These are phyloP conservation scores for Withania somnifera DNA, from an alignment of 305 asterid genomes.

Conservation along the genomic window DNA sequence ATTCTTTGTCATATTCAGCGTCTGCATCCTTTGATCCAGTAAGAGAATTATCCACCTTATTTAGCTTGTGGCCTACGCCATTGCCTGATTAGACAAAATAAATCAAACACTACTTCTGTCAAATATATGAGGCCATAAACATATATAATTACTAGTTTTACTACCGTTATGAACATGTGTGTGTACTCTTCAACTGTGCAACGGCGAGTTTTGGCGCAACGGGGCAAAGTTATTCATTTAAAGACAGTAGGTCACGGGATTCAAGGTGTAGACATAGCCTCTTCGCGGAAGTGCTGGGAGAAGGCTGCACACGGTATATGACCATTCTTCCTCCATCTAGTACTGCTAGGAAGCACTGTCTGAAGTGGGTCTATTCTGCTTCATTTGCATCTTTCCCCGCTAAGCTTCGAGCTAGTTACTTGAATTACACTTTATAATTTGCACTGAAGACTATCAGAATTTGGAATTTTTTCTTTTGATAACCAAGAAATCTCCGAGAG, in stretches of 20 bases:
- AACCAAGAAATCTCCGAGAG: neutral
- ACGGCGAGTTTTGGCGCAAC: no score
- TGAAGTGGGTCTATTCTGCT: neutral
- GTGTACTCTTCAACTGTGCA: neutral
- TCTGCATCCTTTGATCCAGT: constrained; percentile 9
- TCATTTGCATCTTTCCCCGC: neutral
- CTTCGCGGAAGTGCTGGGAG: neutral
- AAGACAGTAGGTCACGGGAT: neutral
- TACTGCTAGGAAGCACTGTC: neutral
- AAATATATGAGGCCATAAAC: neutral
- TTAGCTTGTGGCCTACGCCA: neutral
- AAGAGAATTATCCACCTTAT: neutral
- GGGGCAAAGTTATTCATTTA: no score
- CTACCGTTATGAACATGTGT: neutral
- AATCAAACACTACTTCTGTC: neutral
- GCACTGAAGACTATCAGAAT: neutral
- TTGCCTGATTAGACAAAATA: neutral
- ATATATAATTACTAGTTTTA: neutral
- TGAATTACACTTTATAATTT: neutral
- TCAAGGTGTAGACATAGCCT: neutral
- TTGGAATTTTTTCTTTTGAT: neutral
- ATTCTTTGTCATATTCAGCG: constrained; percentile 34
- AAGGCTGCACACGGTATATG: neutral
- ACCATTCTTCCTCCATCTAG: neutral
- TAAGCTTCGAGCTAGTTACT: neutral